Base-by-base conservation (phyloP, 176 grass and related monocot species). In the Cenchrus purpureus region DNA sequence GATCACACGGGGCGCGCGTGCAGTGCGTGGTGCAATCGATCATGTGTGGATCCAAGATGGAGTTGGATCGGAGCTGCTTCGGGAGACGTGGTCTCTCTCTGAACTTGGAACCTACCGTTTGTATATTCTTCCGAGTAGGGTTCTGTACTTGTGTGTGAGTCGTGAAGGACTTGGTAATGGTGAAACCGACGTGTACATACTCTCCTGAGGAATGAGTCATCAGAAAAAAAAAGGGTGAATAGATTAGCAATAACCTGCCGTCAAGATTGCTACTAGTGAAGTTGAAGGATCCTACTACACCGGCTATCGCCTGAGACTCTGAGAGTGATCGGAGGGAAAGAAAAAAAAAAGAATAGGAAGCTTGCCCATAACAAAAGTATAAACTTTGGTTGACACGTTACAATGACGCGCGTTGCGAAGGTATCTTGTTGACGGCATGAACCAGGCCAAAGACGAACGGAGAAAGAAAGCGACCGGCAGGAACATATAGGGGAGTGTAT, bases 341-440 rank as follows among this genome's bases (percentile, higher is more conserved):
- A 40, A 54, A 13, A 19, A 12, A 17, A 68, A n/a, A 1, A 29
- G 4, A 45, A 49, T 2, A 6, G 3, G 65, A 65, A 59, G 25
- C 40, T 86, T 90, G 1, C 5, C 13, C 6, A 34, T 28, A 37
- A 86, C 72, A 57, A 82, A 85, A 89, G 52, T 51, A 40, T 40
- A 75, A 80, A 40, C 53, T 57, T 42, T 14, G 2, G 63, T 71
- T 52, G 65, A 86, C 88, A 72, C 65, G 56, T 56, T 55, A 53
- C 12, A 10, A 42, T 10, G 69, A 81, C 29, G 52, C 69, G 43
- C 45, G 8, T 53, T 2, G 14, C 17, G 3, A 68, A 49, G 11
- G 37, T 52, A 25, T 14, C 13, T 2, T 43, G 25, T 25, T 25
- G 12, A 31, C 29, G 42, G 42, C 76, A 14, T 28, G 17, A 25